Evolutionary conservation across 2,329 filamentous ascomycete genomes (phyloP).

Genomic region (Cladophialophora bantiana): DNA sequence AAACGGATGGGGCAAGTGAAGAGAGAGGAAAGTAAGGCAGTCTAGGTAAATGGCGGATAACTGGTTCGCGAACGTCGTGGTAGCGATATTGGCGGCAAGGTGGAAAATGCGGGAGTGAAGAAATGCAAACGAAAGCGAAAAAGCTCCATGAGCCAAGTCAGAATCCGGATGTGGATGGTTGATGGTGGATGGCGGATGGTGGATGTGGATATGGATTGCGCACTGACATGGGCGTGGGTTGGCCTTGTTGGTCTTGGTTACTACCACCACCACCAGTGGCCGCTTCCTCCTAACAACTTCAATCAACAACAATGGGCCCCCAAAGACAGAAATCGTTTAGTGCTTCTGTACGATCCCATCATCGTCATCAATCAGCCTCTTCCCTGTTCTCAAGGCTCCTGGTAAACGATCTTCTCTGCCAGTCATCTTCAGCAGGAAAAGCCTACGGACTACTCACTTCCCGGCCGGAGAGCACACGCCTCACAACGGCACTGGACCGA

Average conservation of each 20-base stretch:
- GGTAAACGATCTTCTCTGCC: neutral
- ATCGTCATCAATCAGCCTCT: conserved; percentile 22
- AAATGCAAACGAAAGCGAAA: conserved; percentile 19
- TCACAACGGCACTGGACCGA: neutral
- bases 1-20: conserved; percentile 15
- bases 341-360: conserved; percentile 1
- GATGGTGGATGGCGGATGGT: conserved; percentile 4
- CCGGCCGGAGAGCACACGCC: neutral
- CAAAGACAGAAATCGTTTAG: conserved; percentile 11
- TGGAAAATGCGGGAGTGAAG: conserved; percentile 22
- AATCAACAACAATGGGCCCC: neutral
- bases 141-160: conserved; percentile 25
- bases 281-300: neutral
- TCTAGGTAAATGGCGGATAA: conserved; percentile 16
- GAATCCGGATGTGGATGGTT: conserved; percentile 21
- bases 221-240: conserved; percentile 12
- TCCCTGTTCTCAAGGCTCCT: neutral
- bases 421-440: neutral
- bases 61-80: conserved; percentile 16
- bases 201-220: conserved; percentile 6
- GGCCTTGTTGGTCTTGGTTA: neutral
- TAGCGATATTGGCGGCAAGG: conserved; percentile 12
- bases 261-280: neutral
- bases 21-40: conserved; percentile 5
- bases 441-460: conserved; percentile 1